Evolutionary conservation across 176 grass and related monocot species (phyloP).

Genomic region (Carex kokanica): DNA sequence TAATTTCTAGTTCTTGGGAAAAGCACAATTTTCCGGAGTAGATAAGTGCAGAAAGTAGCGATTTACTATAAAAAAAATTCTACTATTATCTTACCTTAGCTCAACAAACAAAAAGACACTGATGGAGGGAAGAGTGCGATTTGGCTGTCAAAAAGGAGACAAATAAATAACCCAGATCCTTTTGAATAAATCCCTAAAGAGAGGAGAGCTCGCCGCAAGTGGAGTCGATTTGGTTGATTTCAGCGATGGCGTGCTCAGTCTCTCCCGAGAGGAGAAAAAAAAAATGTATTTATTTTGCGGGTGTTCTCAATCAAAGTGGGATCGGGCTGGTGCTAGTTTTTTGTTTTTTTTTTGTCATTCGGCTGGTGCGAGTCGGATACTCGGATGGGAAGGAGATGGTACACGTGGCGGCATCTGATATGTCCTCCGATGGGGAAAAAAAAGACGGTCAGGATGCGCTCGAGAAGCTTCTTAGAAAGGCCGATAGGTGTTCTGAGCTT

Average conservation of each 20-base stretch:
- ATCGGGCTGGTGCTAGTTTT: neutral
- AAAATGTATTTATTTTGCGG: too few species aligned
- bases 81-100: neutral
- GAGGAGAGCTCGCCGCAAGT: neutral
- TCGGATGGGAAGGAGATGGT: slow-evolving; percentile 62
- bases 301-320: too few species aligned
- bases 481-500: slow-evolving; percentile 52
- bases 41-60: too few species aligned
- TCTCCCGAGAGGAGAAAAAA: neutral
- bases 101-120: neutral
- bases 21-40: neutral
- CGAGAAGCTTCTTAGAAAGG: slow-evolving; percentile 25
- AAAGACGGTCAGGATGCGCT: slow-evolving; percentile 22
- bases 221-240: neutral
- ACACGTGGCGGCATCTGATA: neutral
- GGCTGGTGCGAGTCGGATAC: slow-evolving; percentile 15
- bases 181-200: neutral
- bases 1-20: neutral
- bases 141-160: neutral
- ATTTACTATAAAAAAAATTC: neutral
- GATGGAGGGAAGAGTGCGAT: neutral
- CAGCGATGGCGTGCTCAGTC: neutral
- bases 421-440: neutral
- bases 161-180: neutral
- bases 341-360: too few species aligned